phyloP scores from a whole-genome alignment of 148 eudicot species.

The Rhododendron vialii region DNA sequence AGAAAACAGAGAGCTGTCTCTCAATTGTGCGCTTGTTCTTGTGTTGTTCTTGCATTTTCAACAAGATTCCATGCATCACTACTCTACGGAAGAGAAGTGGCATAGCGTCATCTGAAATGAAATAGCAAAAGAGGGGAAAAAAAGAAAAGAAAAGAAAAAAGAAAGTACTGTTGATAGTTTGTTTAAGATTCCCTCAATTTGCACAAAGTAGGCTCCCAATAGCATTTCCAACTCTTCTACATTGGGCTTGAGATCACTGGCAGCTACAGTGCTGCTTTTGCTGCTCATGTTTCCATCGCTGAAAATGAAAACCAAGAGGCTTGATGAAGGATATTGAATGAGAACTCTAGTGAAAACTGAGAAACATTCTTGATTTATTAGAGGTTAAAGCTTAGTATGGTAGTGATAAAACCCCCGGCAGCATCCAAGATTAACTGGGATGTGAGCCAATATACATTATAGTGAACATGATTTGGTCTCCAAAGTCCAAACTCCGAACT shows the following conservation, averaged over 20 bases:
- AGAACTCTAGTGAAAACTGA: not conserved
- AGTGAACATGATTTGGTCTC: not conserved
- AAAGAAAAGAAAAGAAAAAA: not conserved
- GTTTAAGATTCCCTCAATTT: conserved; percentile 3
- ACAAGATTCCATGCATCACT: not conserved
- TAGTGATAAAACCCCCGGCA: not conserved
- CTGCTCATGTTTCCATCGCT: not conserved
- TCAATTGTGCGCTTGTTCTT: not conserved
- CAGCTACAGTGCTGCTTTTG: not conserved
- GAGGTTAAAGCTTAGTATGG: not conserved
- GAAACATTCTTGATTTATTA: not conserved
- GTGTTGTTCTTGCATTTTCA: not conserved
- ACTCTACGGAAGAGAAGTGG: not conserved
- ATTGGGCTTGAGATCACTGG: not conserved
- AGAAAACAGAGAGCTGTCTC: not conserved
- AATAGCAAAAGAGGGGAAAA: not conserved
- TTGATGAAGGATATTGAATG: not conserved
- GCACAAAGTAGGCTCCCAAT: conserved; percentile 10
- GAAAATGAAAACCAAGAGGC: not conserved
- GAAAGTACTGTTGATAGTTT: conserved; percentile 1
- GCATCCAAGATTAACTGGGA: not conserved
- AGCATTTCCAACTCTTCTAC: conserved; percentile 11
- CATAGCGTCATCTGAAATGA: not conserved
- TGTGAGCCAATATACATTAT: not conserved
- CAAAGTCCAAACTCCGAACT: not conserved